phyloP scores from a whole-genome alignment of 495 filamentous ascomycete species.

The Hypoxylon trugodes region DNA sequence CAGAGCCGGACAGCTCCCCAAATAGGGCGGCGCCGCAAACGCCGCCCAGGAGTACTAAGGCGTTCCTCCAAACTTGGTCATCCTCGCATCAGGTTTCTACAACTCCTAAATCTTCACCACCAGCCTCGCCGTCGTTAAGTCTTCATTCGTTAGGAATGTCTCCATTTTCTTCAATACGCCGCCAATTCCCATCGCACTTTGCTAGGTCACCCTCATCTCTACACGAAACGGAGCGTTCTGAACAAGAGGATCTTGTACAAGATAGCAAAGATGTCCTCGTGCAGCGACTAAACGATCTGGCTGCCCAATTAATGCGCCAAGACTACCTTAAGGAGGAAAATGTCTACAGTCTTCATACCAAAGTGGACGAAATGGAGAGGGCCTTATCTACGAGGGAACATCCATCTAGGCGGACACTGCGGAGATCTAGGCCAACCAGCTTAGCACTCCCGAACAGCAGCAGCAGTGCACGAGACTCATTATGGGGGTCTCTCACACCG shows the following conservation, averaged over 20 bases:
- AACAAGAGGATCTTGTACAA: constrained; percentile 42
- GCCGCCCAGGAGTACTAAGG: constrained; percentile 24
- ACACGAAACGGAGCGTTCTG: constrained; percentile 22
- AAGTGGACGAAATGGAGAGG: constrained; percentile 58
- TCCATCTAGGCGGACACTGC: constrained; percentile 15
- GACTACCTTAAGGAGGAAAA: constrained; percentile 38
- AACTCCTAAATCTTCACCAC: constrained; percentile 33
- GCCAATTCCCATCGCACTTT: constrained; percentile 40
- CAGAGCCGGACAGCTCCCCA: constrained; percentile 32
- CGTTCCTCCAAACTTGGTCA: constrained; percentile 13
- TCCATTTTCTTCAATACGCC: constrained; percentile 46
- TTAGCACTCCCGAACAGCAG: constrained; percentile 14
- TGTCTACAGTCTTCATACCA: constrained; percentile 49
- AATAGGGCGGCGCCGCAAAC: constrained; percentile 29
- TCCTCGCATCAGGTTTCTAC: constrained; percentile 23
- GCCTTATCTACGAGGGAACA: constrained; percentile 38
- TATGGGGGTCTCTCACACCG: constrained; percentile 34
- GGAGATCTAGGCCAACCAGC: constrained; percentile 28
- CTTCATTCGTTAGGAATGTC: constrained; percentile 48
- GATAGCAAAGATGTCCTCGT: constrained; percentile 59
- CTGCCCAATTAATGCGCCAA: constrained; percentile 45
- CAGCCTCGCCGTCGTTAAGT: constrained; percentile 41
- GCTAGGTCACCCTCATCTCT: constrained; percentile 35
- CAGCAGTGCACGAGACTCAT: constrained; percentile 20
- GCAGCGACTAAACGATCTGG: constrained; percentile 58